These are phyloP conservation scores for Syncephalastrum monosporum DNA, from an alignment of 371 early-diverging fungal genomes.

Conservation along the genomic window DNA sequence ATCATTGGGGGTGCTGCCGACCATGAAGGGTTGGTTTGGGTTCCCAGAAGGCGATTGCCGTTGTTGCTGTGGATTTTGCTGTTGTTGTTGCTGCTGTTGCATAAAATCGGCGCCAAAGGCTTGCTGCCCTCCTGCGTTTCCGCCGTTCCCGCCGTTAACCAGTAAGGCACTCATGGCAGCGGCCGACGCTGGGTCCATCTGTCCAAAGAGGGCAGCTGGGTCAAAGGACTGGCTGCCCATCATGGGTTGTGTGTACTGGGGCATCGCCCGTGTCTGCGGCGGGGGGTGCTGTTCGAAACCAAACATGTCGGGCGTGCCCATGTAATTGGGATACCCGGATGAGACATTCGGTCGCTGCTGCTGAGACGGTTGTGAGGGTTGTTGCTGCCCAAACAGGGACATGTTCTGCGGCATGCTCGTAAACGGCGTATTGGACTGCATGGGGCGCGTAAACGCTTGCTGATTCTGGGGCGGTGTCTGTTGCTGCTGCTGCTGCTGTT, in stretches of 20 bases:
- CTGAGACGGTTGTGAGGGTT: no score
- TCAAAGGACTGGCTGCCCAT: conserved; percentile 7
- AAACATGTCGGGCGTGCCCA: no score
- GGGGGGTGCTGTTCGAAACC: no score
- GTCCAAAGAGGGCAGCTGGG: conserved; percentile 14
- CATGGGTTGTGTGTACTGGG: no score
- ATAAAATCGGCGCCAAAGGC: background rate
- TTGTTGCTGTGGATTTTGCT: conserved; percentile 1
- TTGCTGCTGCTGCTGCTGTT: background rate
- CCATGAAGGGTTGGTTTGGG: background rate
- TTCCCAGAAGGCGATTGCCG: conserved; percentile 6
- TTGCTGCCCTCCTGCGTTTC: conserved; percentile 2
- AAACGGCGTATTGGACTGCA: conserved; percentile 3
- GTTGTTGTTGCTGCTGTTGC: background rate
- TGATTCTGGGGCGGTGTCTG: background rate
- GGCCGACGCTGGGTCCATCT: conserved; percentile 12
- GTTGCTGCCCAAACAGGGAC: no score
- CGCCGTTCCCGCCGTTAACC: conserved; percentile 1
- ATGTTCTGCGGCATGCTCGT: background rate
- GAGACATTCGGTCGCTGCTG: no score
- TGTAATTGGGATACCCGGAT: no score
- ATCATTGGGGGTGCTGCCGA: background rate
- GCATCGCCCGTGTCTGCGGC: no score
- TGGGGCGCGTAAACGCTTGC: no score
- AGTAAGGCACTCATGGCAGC: conserved; percentile 17